Conservation (phyloP, 1,139 yeast species). For the Yamadazyma buinensis region DNA sequence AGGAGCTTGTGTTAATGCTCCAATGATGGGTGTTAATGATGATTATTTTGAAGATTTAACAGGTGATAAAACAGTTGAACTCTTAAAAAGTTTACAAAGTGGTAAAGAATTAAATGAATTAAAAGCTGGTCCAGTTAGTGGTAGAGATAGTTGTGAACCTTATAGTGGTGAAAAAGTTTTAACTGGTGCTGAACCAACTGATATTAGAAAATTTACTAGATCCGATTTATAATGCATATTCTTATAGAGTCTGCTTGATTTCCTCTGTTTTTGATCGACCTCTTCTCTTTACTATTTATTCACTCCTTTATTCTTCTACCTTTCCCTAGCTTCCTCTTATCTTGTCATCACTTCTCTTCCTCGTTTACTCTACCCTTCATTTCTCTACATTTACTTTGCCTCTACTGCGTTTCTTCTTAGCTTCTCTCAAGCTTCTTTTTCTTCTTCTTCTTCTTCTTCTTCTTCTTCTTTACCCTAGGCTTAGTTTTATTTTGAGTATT, state of each 20-base stretch:
- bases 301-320: background rate
- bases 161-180: conserved; percentile 66
- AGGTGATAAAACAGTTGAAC: conserved; percentile 56
- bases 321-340: no score
- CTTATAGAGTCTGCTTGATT: background rate
- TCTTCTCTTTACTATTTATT: background rate
- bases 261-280: no score
- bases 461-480: no score
- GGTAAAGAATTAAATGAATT: conserved; percentile 46
- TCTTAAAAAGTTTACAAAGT: conserved; percentile 60
- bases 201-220: conserved; percentile 52
- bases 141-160: conserved; percentile 76
- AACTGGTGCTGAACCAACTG: conserved; percentile 58
- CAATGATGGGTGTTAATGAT: conserved; percentile 83
- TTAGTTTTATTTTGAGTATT: no score
- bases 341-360: no score
- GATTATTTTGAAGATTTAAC: conserved; percentile 83
- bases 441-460: no score
- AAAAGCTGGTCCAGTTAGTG: conserved; percentile 65
- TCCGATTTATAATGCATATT: conserved; percentile 23
- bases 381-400: no score
- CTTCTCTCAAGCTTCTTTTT: no score
- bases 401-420: no score
- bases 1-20: conserved; percentile 92
- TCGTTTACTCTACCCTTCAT: no score